Conservation (phyloP, 192 early-diverging fungal species). For the Backusella tuberculispora region DNA sequence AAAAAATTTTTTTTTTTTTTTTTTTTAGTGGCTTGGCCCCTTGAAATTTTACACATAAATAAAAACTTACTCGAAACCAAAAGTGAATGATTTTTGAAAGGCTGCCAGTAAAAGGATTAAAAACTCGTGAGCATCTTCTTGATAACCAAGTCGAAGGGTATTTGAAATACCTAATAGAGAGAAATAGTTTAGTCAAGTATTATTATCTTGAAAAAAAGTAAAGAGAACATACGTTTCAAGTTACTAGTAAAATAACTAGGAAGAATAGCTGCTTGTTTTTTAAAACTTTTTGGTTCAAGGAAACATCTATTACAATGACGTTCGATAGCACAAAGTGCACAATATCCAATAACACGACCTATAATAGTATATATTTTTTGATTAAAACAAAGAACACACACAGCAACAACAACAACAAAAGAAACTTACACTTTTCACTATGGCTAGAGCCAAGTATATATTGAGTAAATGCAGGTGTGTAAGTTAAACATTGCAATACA, state of each 20-base stretch:
- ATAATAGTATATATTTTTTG: background rate
- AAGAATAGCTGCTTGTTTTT: conserved; percentile 48
- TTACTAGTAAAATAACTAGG: conserved; percentile 69
- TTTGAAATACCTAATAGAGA: conserved; percentile 63
- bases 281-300: conserved; percentile 43
- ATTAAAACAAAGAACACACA: background rate
- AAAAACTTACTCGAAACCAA: conserved; percentile 43
- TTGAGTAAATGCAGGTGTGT: conserved; percentile 75
- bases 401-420: background rate
- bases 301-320: conserved; percentile 64
- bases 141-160: conserved; percentile 76
- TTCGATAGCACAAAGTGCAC: conserved; percentile 77
- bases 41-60: too few species aligned
- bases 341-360: conserved; percentile 61
- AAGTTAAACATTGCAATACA: conserved; percentile 76
- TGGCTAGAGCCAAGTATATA: conserved; percentile 66
- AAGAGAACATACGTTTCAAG: conserved; percentile 54
- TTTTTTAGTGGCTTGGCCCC: too few species aligned
- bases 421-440: conserved; percentile 58
- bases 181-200: background rate
- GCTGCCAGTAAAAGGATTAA: conserved; percentile 70
- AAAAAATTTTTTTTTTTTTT: background rate
- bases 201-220: background rate
- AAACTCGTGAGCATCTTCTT: conserved; percentile 94
- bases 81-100: conserved; percentile 65